Base-by-base conservation (phyloP, 2,329 filamentous ascomycete genomes). In the Claviceps quebecensis region DNA sequence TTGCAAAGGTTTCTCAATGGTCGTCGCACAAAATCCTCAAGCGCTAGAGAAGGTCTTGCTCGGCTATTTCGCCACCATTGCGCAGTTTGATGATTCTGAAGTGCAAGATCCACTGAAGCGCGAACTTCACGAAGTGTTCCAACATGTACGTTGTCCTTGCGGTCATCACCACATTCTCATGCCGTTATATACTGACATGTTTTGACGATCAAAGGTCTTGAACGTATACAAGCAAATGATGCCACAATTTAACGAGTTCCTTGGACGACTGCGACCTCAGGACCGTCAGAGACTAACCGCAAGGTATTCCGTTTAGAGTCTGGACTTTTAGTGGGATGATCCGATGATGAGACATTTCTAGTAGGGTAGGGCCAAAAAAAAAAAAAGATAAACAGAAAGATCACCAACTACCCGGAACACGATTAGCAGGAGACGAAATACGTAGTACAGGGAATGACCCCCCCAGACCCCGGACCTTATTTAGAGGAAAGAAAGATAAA, bases 31-130 rank as follows among this genome's bases (percentile, higher is more conserved):
- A 62, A 97, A 97, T 61, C 93, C 93, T 0, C 80, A 89, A 63
- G 88, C 89, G 2, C 91, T 98, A 80, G 93, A 97, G 69, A 84
- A 84, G 58, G 86, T 83, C 53, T 73, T 98, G 41, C 74, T 84
- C 38, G 79, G 85, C 52, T 94, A 93, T 69, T 95, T 98, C 65
- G 77, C 75, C 49, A 77, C 87, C 52, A 94, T 97, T 69, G 86
- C 91, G 16, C 75, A 78, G 54, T 95, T 89, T 65, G 79, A 80
- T 53, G 78, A 83, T 56, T 77, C 83, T 55, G 73, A 76, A 54
- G 70, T 79, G 51, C 74, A 75, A 53, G 80, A 72, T 53, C 77
- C 80, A 23, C 67, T 79, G 56, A 83, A 82, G 62, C 75, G 79
- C 57, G 80, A 83, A 53, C 72, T 88, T 50, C 78, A 84, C 52